Percentiles rank a stretch among this genome's conserved stretches.
Evolutionary conservation across 305 asterid species (phyloP).

Genomic region (Fraxinus dipetala): DNA sequence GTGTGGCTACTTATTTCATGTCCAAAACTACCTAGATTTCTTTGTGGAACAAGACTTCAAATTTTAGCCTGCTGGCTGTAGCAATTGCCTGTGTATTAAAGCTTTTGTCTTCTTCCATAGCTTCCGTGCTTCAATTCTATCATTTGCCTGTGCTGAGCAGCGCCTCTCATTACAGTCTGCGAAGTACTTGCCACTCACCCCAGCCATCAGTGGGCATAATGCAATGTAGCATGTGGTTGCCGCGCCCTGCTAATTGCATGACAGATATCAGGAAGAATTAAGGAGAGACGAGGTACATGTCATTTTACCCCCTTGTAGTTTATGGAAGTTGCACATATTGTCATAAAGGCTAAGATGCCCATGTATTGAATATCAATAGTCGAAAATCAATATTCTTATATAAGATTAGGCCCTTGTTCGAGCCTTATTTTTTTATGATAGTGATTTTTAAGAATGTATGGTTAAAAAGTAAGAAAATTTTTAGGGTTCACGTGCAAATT

Average conservation of each 20-base stretch:
- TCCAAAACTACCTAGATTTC: constrained; percentile 18
- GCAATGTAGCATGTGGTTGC: constrained; percentile 87
- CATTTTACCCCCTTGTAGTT: not conserved
- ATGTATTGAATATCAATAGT: not conserved
- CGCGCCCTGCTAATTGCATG: constrained; percentile 56
- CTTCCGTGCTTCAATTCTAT: constrained; percentile 46
- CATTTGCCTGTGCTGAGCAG: constrained; percentile 59
- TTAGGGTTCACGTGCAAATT: too few species aligned
- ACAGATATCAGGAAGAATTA: not conserved
- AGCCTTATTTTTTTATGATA: too few species aligned
- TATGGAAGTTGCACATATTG: not conserved
- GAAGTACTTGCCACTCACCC: constrained; percentile 69
- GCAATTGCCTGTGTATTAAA: constrained; percentile 50
- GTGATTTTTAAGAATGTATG: too few species aligned
- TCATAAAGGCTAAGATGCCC: not conserved
- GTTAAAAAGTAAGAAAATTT: too few species aligned
- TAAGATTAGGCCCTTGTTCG: not conserved
- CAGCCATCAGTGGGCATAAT: constrained; percentile 46
- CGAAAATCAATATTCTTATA: not conserved
- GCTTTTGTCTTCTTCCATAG: constrained; percentile 70
- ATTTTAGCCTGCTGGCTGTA: constrained; percentile 25
- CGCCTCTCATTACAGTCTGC: constrained; percentile 81
- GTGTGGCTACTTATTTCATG: constrained; percentile 33
- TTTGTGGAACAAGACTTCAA: constrained; percentile 3
- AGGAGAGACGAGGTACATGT: not conserved